phyloP scores from a whole-genome alignment of 352 stramenopile genomes.

The Elongisporangium undulatum region DNA sequence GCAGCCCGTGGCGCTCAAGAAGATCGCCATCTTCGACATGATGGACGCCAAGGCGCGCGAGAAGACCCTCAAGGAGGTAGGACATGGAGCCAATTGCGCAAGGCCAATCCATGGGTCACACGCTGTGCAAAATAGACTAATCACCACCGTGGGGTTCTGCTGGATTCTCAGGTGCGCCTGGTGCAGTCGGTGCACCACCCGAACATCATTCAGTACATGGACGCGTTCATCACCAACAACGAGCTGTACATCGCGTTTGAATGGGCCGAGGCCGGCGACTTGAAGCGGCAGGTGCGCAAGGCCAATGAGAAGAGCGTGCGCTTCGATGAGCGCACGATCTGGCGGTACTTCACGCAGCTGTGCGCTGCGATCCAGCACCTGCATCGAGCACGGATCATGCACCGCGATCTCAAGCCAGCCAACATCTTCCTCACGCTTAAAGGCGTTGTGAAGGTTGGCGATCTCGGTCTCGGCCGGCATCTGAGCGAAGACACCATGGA shows the following conservation, averaged over 20 bases:
- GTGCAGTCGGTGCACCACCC: conserved; percentile 87
- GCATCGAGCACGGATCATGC: conserved; percentile 90
- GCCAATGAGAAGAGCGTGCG: conserved; percentile 76
- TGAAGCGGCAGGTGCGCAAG: conserved; percentile 92
- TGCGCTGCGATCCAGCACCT: conserved; percentile 83
- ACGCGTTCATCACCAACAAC: conserved; percentile 88
- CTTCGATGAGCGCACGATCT: conserved; percentile 92
- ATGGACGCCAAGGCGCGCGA: conserved; percentile 88
- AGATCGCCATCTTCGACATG: conserved; percentile 89
- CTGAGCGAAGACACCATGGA: conserved; percentile 80
- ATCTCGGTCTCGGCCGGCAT: conserved; percentile 70
- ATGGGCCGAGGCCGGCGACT: conserved; percentile 90
- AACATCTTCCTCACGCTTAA: conserved; percentile 93
- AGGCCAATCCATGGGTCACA: neutral
- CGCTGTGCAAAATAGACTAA: neutral
- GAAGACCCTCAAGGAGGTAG: conserved; percentile 88
- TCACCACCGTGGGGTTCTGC: conserved; percentile 8
- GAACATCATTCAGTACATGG: conserved; percentile 92
- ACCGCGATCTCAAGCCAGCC: conserved; percentile 92
- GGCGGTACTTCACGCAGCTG: conserved; percentile 93
- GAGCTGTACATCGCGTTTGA: conserved; percentile 94
- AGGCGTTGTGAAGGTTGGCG: conserved; percentile 88
- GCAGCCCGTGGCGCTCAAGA: conserved; percentile 89
- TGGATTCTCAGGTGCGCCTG: conserved; percentile 50
- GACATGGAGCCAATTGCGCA: conserved; percentile 2